Evolutionary conservation across 768 basidiomycete genomes (phyloP), one percentile per base, ranked within the genome.

Genomic region (Nidularia sp.): DNA sequence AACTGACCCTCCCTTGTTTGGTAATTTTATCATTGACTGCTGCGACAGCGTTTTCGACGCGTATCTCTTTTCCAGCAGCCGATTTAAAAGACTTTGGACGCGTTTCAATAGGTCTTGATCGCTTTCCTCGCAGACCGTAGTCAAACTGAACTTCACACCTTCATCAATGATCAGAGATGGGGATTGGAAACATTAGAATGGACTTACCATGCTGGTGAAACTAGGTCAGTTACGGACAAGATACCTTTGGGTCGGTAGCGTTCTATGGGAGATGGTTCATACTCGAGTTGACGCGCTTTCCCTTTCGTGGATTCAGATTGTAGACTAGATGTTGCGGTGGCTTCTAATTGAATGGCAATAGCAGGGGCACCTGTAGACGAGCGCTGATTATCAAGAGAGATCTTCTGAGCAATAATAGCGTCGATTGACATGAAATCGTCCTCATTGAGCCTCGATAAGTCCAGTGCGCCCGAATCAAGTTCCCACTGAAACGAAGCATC

Each of bases 121-220:
- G 74, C 53, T 69, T 70, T 53, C 86, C 84, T 32, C 80, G 79
- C 39, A 90, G 70, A 2, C 86, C 80, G 60, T 91, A 91, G 57
- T 91, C 87, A 62, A 80, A 83, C 62, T 90, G 87, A 5, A 89
- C 77, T 61, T 90, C 89, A 60, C 89, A 91, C 89, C 89, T 90
- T 59, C 0, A 13, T 10, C 53, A 8, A 29, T 56, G 31, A 13
- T 31, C 3, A 51, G 10, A 12, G 18, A 29, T 33, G 45, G 22
- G 36, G 35, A 48, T 34, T 15, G 32, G 12, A 6, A 42, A 43
- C 48, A 18, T 22, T 12, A 3, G 25, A 50, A 22, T 33, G 34
- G 39, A 65, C 74, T 52, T 65, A 85, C 87, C 86, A 90, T 3
- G 80, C 65, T 6, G 82, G 83, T 9, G 76, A 68, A 29, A 79